Evolutionary conservation across 441 rosid genomes (phyloP).

Genomic region (Geranium incanum): DNA sequence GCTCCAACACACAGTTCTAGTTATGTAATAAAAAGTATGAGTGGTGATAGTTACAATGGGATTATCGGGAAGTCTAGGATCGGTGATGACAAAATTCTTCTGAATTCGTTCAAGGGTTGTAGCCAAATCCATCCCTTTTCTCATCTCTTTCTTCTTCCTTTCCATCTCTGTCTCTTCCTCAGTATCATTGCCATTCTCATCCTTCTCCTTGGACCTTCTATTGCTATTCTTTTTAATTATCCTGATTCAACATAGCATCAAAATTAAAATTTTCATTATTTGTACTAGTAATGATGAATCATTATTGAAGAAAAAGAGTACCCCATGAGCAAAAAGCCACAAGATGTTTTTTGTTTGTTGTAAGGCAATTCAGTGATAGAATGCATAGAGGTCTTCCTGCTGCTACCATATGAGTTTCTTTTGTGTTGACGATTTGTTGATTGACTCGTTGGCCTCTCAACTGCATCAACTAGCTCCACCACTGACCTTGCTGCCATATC

Average conservation of each 20-base stretch:
- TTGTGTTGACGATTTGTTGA: conserved; percentile 50
- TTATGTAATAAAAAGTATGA: no score
- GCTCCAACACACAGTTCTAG: not conserved
- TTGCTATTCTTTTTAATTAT: not conserved
- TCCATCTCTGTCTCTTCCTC: conserved; percentile 44
- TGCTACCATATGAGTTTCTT: conserved; percentile 38
- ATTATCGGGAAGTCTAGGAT: conserved; percentile 95
- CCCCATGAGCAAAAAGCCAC: conserved; percentile 79
- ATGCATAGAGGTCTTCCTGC: conserved; percentile 52
- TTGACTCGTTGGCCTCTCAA: conserved; percentile 73
- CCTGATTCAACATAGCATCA: not conserved
- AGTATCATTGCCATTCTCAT: conserved; percentile 35
- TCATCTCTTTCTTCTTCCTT: conserved; percentile 85
- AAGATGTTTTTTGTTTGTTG: conserved; percentile 52
- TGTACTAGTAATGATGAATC: no score
- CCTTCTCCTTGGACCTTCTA: conserved; percentile 31
- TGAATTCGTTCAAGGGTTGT: conserved; percentile 98
- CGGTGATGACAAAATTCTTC: conserved; percentile 96
- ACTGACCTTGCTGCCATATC: conserved; percentile 68
- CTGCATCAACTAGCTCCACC: conserved; percentile 76
- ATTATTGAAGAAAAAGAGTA: conserved; percentile 12
- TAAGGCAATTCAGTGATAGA: conserved; percentile 67
- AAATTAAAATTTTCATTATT: no score
- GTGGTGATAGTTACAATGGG: conserved; percentile 61
- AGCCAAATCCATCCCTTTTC: conserved; percentile 95